Base-by-base conservation (phyloP, 768 basidiomycete genomes). In the Chalciporus sphaerocephalus region DNA sequence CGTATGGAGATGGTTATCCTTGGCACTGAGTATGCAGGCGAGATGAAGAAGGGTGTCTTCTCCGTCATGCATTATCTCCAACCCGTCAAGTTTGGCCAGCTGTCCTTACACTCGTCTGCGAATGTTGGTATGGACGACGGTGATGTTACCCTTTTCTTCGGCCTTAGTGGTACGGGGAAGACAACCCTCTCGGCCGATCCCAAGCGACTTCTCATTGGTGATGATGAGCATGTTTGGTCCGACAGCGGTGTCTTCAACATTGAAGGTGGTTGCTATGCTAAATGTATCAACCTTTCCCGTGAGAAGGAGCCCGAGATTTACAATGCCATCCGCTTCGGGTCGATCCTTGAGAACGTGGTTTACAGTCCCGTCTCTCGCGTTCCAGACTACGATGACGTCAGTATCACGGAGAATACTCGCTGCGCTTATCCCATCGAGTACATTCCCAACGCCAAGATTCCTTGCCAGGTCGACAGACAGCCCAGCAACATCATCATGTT, bases 31-130 rank as follows among this genome's bases (percentile, higher is more conserved):
- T 97, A 97, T 62, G 93, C 93, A 23, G 93, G 93, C 40, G 93
- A 99, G 75, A 99, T 99, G 96, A 99, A 99, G 76, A 99, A 99
- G 82, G 96, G 96, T 62, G 91, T 99, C 66, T 99, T 99, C 76
- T 92, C 88, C 35, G 93, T 99, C 57, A 99, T 99, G 95, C 95
- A 99, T 72, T 99, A 98, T 69, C 79, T 99, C 50, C 92, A 95
- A 75, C 96, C 96, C 6, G 86, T 98, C 75, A 98, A 96, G 66
- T 98, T 96, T 62, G 92, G 92, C 42, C 93, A 97, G 67, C 81
- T 99, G 43, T 96, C 93, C 18, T 82, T 99, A 44, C 96, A 99
- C 74, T 97, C 95, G 2, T 96, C 93, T 41, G 93, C 95, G 52
- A 99, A 99, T 61, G 91, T 96, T 55, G 93, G 93, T 45, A 86